Conservation (phyloP, 2,329 filamentous ascomycete genomes). For the Penicillium sp. region DNA sequence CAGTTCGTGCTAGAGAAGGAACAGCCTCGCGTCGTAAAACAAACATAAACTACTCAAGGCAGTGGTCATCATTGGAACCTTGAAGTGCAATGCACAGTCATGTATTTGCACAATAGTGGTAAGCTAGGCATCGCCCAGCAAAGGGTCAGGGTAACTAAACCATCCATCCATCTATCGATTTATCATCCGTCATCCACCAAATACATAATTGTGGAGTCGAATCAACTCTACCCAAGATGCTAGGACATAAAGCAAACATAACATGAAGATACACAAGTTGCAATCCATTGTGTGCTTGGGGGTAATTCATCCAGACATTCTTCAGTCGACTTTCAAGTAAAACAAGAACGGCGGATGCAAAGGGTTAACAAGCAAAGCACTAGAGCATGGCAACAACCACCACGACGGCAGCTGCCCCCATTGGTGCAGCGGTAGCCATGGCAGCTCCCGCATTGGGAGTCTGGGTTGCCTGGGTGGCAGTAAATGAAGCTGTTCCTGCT, state of each 20-base stretch:
- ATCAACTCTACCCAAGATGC: background rate
- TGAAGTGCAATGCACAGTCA: background rate
- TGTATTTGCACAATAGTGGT: background rate
- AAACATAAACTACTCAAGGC: no score
- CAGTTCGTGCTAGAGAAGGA: no score
- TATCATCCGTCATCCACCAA: background rate
- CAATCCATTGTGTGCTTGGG: background rate
- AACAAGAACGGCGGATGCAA: background rate
- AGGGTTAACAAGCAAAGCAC: background rate
- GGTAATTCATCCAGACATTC: background rate
- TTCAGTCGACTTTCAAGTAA: background rate
- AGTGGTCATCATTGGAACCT: background rate
- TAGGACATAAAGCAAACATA: background rate
- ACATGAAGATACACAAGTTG: background rate
- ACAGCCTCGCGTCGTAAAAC: no score
- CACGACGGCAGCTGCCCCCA: background rate
- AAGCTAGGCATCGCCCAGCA: background rate
- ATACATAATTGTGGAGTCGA: no score
- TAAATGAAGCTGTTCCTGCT: background rate
- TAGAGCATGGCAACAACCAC: background rate
- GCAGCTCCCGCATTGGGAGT: background rate
- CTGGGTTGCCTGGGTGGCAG: background rate
- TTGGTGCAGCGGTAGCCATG: background rate
- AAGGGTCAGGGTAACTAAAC: background rate
- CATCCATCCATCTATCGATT: background rate